Conservation (phyloP, 768 basidiomycete genomes). For the Pulveroboletus sp. region DNA sequence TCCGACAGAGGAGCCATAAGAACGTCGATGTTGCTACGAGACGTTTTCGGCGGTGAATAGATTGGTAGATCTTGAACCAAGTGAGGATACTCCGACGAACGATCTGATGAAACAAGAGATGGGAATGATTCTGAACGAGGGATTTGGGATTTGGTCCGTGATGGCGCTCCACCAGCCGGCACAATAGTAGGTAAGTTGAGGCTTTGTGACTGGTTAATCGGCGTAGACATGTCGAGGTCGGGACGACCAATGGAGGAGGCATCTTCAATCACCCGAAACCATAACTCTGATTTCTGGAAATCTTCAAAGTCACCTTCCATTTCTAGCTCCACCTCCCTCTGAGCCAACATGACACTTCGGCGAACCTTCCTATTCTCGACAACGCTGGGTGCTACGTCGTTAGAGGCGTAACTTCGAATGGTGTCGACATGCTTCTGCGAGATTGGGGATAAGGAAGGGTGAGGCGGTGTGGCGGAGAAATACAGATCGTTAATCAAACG, state of each 20-base stretch:
- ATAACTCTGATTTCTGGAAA: conserved; percentile 85
- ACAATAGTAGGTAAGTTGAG: conserved; percentile 8
- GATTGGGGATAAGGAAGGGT: conserved; percentile 57
- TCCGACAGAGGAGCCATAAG: conserved; percentile 71
- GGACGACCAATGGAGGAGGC: conserved; percentile 34
- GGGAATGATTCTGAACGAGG: conserved; percentile 37
- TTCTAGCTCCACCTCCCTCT: conserved; percentile 76
- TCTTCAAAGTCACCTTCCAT: conserved; percentile 93
- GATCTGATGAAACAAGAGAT: conserved; percentile 20
- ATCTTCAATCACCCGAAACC: conserved; percentile 84
- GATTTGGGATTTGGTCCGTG: conserved; percentile 12
- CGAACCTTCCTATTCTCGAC: conserved; percentile 54
- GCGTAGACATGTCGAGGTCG: conserved; percentile 1
- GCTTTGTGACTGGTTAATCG: conserved; percentile 4
- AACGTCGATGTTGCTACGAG: conserved; percentile 61
- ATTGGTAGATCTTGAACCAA: conserved; percentile 16
- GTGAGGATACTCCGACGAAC: conserved; percentile 13
- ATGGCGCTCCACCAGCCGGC: not conserved
- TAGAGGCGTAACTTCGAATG: conserved; percentile 63
- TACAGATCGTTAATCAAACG: conserved; percentile 86
- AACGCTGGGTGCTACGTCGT: conserved; percentile 38
- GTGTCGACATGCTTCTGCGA: conserved; percentile 63
- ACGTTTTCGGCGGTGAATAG: conserved; percentile 16
- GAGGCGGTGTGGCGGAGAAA: conserved; percentile 58
- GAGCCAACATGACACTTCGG: conserved; percentile 75